phyloP scores from a whole-genome alignment of 2,329 filamentous ascomycete genomes.

The Rhynchosporium secalis region DNA sequence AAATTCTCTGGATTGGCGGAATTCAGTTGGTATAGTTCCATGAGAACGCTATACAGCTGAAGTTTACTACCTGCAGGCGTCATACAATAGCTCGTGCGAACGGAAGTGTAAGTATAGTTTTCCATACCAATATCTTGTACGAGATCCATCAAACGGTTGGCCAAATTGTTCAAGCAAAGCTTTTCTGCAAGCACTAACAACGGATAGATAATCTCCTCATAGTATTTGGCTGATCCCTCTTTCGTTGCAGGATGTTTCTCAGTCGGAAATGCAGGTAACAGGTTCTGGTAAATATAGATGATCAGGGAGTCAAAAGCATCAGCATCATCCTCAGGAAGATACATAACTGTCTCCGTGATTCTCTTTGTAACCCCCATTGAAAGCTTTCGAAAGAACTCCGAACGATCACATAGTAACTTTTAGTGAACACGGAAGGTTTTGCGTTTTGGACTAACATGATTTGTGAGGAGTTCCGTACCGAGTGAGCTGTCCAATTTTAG shows the following conservation, averaged over 20 bases:
- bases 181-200: constrained; percentile 5
- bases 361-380: constrained; percentile 21
- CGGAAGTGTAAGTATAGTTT: neutral
- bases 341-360: constrained; percentile 4
- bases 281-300: constrained; percentile 12
- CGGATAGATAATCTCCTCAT: constrained; percentile 5
- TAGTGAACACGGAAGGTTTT: constrained; percentile 31
- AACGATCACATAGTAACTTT: constrained; percentile 24
- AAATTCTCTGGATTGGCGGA: neutral
- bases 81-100: neutral
- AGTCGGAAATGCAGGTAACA: neutral
- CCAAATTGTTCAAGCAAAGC: constrained; percentile 9
- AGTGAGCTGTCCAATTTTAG: neutral
- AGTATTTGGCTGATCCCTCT: no score
- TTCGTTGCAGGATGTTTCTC: neutral
- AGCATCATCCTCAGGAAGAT: constrained; percentile 19
- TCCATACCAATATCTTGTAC: constrained; percentile 1
- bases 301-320: constrained; percentile 10
- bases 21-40: neutral
- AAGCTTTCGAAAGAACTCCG: constrained; percentile 17
- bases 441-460: constrained; percentile 28
- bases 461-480: constrained; percentile 25
- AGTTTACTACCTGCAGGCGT: neutral
- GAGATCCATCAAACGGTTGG: constrained; percentile 10
- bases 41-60: neutral